These are phyloP conservation scores for Hura crepitans DNA, from an alignment of 441 rosid species.

Conservation along the genomic window DNA sequence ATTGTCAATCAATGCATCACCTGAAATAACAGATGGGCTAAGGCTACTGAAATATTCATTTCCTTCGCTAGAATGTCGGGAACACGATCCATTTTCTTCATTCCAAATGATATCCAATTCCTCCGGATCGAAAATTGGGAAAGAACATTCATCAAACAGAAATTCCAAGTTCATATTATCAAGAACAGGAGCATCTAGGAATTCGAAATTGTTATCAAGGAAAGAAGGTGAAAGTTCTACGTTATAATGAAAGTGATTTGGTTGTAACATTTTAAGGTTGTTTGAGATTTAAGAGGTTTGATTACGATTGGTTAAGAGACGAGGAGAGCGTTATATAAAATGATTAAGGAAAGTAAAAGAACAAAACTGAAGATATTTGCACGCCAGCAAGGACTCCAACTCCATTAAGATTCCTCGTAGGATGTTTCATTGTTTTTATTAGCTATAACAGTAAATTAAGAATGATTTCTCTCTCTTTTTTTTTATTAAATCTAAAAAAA, in stretches of 20 bases:
- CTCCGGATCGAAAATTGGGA: conserved; percentile 14
- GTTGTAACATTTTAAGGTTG: conserved; percentile 8
- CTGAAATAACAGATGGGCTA: background rate
- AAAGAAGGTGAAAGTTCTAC: background rate
- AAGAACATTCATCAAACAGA: background rate
- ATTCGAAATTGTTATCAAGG: background rate
- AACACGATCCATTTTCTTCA: conserved; percentile 3
- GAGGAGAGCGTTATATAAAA: background rate
- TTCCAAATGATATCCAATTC: conserved; percentile 17
- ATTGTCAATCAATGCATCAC: background rate
- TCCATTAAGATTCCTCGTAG: background rate
- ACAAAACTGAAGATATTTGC: conserved; percentile 16
- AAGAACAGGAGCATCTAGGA: background rate
- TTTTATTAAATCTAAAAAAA: too few relatives aligned
- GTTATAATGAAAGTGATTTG: background rate
- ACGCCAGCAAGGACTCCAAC: background rate
- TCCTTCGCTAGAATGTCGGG: background rate
- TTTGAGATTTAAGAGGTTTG: background rate
- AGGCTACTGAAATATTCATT: background rate
- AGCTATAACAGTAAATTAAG: too few relatives aligned
- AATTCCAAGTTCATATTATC: background rate
- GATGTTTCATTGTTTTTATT: background rate
- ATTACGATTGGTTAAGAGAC: background rate
- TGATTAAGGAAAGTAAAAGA: background rate
- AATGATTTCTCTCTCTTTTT: too few relatives aligned